Evolutionary conservation across 2,329 filamentous ascomycete genomes (phyloP).

Genomic region (Colletotrichum navitas): DNA sequence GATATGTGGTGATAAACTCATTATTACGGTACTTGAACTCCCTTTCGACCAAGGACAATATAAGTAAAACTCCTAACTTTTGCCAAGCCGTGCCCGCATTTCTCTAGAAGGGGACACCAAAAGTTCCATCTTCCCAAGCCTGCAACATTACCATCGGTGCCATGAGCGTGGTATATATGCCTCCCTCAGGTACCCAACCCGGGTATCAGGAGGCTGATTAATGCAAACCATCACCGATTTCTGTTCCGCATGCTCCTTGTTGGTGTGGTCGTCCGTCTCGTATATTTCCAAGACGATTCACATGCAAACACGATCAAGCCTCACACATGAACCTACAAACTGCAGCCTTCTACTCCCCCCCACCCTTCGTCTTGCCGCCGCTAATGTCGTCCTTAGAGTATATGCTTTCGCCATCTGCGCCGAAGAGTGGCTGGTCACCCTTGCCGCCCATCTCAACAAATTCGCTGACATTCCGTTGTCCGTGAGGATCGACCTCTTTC

Average conservation of each 20-base stretch:
- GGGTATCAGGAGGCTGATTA: not conserved
- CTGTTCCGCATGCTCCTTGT: constrained; percentile 18
- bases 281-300: too few species aligned
- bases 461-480: constrained; percentile 74
- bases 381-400: constrained; percentile 59
- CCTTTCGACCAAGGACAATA: not conserved
- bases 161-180: not conserved
- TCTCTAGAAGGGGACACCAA: not conserved
- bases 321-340: constrained; percentile 1
- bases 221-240: constrained; percentile 1
- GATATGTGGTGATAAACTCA: not conserved
- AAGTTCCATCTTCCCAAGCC: not conserved
- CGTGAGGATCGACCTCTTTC: constrained; percentile 76
- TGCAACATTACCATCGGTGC: not conserved
- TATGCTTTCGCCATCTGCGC: constrained; percentile 68
- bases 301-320: not conserved
- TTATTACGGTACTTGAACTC: constrained; percentile 4
- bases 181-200: not conserved
- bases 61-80: constrained; percentile 22
- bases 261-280: not conserved
- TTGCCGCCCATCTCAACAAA: constrained; percentile 89
- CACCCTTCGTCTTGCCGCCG: constrained; percentile 47
- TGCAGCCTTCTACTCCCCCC: constrained; percentile 42
- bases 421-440: constrained; percentile 84
- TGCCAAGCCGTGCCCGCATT: constrained; percentile 1